A percentile compares a stretch with the other conserved stretches of the same genome.
phyloP scores from a whole-genome alignment of 73 alveolate genomes.

The Symbiodinium pilosum region DNA sequence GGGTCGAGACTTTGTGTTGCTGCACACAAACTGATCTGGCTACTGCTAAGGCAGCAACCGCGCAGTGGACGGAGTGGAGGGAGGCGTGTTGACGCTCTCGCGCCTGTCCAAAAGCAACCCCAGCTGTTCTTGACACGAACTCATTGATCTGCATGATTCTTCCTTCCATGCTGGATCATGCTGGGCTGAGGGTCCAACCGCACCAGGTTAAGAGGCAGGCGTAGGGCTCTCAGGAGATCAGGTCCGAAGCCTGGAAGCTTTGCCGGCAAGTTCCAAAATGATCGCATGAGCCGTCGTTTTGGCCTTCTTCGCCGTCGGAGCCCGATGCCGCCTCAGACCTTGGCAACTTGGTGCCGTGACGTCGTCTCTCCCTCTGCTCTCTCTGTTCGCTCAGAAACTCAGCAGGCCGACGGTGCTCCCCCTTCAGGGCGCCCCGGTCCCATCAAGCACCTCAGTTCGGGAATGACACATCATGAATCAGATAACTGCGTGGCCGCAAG shows the following conservation, averaged over 20 bases:
- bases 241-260: slow-evolving; percentile 48
- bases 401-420: background rate
- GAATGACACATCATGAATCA: too few species aligned
- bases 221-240: slow-evolving; percentile 70
- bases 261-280: background rate
- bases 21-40: too few species aligned
- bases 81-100: slow-evolving; percentile 31
- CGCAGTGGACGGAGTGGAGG: slow-evolving; percentile 86
- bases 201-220: slow-evolving; percentile 72
- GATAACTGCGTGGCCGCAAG: too few species aligned
- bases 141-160: background rate
- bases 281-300: background rate
- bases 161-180: background rate
- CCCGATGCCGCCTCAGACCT: slow-evolving; percentile 73
- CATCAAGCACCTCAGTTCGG: slow-evolving; percentile 42
- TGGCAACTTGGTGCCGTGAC: background rate
- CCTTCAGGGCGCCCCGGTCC: slow-evolving; percentile 72
- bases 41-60: background rate
- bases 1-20: background rate
- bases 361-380: too few species aligned
- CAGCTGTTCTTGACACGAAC: background rate
- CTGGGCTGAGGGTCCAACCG: background rate
- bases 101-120: background rate
- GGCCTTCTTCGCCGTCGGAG: slow-evolving; percentile 55
- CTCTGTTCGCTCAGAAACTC: too few species aligned